A percentile compares a stretch with the other conserved stretches of the same genome.
phyloP scores from a whole-genome alignment of 1,139 yeast genomes.

The Wickerhamomyces sp. region DNA sequence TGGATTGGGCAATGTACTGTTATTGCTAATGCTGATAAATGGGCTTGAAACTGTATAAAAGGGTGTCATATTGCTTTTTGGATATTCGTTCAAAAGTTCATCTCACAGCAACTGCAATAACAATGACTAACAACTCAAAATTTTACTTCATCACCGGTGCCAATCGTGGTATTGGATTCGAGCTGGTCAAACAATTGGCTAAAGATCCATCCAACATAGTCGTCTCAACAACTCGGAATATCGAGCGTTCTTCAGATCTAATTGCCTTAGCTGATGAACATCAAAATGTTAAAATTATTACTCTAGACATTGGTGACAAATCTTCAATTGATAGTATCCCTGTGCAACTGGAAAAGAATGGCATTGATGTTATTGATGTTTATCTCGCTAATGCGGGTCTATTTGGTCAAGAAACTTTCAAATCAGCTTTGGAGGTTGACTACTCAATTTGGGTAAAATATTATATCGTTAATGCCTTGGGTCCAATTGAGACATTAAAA shows the following conservation, averaged over 20 bases:
- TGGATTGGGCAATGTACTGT: neutral
- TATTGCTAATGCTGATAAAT: neutral
- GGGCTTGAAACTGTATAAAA: neutral
- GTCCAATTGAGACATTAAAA: slow-evolving; percentile 22
- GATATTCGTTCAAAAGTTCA: neutral
- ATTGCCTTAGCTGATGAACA: neutral
- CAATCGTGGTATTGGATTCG: slow-evolving; percentile 29
- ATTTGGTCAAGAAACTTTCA: slow-evolving; percentile 21
- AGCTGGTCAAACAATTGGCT: slow-evolving; percentile 19
- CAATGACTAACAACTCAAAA: too few species aligned
- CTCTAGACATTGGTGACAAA: slow-evolving; percentile 17
- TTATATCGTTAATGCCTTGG: slow-evolving; percentile 20
- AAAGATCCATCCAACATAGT: slow-evolving; percentile 16
- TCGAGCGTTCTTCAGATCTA: slow-evolving; percentile 11
- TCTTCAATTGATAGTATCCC: slow-evolving; percentile 13
- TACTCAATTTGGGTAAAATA: neutral
- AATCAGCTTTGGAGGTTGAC: neutral
- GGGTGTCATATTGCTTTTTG: neutral
- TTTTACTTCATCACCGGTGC: too few species aligned
- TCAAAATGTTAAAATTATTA: slow-evolving; percentile 6
- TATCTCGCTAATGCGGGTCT: slow-evolving; percentile 50
- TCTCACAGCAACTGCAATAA: too few species aligned
- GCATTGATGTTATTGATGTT: slow-evolving; percentile 36
- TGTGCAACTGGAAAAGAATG: slow-evolving; percentile 6
- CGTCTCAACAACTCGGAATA: slow-evolving; percentile 22